These are phyloP conservation scores for Phytopythium aichiense DNA, from an alignment of 352 stramenopile species.

Conservation along the genomic window DNA sequence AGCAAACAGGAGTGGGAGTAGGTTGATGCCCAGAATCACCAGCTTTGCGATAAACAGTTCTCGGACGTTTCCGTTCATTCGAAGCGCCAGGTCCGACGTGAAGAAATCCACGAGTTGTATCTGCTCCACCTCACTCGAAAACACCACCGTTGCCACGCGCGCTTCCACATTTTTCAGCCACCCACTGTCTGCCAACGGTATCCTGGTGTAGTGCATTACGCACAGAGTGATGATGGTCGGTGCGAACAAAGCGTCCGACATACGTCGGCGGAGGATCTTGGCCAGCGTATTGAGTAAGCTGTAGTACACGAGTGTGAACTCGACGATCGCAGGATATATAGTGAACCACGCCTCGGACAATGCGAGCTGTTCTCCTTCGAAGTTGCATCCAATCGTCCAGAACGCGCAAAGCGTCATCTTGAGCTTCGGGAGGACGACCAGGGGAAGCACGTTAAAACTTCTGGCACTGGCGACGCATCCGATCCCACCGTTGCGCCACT, in stretches of 20 bases:
- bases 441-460: conserved; percentile 19
- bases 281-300: conserved; percentile 19
- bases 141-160: conserved; percentile 17
- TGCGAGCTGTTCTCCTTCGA: conserved; percentile 27
- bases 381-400: conserved; percentile 23
- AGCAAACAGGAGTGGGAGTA: conserved; percentile 18
- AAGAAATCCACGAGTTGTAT: conserved; percentile 19
- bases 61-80: conserved; percentile 24
- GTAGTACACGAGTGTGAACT: conserved; percentile 21
- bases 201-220: conserved; percentile 21
- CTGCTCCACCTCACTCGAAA: conserved; percentile 20
- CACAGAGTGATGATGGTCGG: conserved; percentile 22
- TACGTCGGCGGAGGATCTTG: conserved; percentile 3
- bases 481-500: conserved; percentile 14
- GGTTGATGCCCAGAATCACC: conserved; percentile 20
- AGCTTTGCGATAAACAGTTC: conserved; percentile 24
- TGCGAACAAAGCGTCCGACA: conserved; percentile 24
- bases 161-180: conserved; percentile 16
- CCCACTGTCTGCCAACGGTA: conserved; percentile 6
- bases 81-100: conserved; percentile 14
- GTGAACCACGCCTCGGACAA: conserved; percentile 31
- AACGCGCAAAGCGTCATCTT: conserved; percentile 23
- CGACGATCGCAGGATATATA: conserved; percentile 25
- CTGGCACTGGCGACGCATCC: conserved; percentile 16
- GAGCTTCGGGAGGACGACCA: conserved; percentile 16